These are phyloP conservation scores for Coniochaeta sp. DNA, from an alignment of 2,329 filamentous ascomycete species.

Conservation along the genomic window DNA sequence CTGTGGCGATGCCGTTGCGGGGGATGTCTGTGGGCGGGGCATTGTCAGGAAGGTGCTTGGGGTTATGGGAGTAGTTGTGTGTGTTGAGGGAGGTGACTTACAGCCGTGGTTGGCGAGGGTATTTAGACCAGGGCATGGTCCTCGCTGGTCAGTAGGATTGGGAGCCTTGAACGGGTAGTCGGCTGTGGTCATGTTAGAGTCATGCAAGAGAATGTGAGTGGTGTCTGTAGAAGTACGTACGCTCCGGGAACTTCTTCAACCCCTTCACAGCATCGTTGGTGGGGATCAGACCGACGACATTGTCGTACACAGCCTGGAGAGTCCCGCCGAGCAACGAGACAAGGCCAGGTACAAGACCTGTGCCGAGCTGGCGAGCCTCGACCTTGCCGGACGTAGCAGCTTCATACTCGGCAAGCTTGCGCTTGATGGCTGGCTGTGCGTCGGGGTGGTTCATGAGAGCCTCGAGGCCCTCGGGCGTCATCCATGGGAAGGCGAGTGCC, in stretches of 20 bases:
- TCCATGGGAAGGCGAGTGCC: conserved; percentile 9
- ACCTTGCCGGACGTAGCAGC: neutral
- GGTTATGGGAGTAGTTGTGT: neutral
- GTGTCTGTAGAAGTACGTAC: neutral
- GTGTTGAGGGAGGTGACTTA: neutral
- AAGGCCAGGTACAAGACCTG: neutral
- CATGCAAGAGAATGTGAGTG: neutral
- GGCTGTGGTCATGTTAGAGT: neutral
- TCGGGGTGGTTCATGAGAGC: conserved; percentile 11
- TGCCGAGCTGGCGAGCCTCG: neutral
- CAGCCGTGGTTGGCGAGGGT: neutral
- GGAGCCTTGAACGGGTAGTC: neutral
- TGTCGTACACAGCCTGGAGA: neutral
- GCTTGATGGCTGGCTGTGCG: conserved; percentile 8
- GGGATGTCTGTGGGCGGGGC: neutral
- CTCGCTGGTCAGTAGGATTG: neutral
- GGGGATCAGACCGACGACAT: neutral
- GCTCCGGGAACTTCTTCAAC: neutral
- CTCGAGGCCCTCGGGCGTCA: conserved; percentile 8
- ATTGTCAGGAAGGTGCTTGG: neutral
- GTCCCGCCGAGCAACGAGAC: neutral
- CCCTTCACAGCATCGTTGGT: neutral
- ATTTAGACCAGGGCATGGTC: neutral
- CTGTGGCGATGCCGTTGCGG: conserved; percentile 7
- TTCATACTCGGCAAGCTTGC: conserved; percentile 2